Conservation (phyloP, 1,284 basidiomycete genomes). For the Schizophyllum commune region DNA sequence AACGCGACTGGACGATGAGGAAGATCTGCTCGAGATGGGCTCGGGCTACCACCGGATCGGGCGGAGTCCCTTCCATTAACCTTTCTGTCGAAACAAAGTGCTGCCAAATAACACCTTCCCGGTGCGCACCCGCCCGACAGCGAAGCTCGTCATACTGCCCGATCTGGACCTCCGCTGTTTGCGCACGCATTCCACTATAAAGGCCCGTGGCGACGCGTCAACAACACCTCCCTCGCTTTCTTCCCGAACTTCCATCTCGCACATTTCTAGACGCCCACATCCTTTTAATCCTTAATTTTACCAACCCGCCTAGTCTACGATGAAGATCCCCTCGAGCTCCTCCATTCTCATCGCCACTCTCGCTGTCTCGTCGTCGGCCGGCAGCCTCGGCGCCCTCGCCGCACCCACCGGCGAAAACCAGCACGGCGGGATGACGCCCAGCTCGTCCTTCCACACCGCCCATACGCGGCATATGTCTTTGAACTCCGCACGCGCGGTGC, state of each 20-base stretch:
- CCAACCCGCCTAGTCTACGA: conserved; percentile 17
- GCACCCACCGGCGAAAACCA: conserved; percentile 25
- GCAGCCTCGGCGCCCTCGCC: conserved; percentile 33
- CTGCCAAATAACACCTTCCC: conserved; percentile 31
- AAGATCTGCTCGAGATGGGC: conserved; percentile 29
- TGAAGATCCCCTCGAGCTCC: conserved; percentile 37
- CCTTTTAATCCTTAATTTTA: conserved; percentile 4
- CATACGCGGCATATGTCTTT: conserved; percentile 6
- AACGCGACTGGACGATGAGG: conserved; percentile 16
- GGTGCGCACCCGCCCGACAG: conserved; percentile 42
- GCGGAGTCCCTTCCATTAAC: neutral
- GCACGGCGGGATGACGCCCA: conserved; percentile 16
- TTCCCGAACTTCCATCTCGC: conserved; percentile 13
- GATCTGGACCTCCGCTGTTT: conserved; percentile 1
- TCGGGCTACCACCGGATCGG: neutral
- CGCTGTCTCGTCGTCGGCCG: conserved; percentile 39
- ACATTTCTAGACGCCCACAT: conserved; percentile 1
- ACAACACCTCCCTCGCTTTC: conserved; percentile 6
- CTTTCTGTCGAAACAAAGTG: neutral
- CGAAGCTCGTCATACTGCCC: conserved; percentile 11
- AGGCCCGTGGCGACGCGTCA: conserved; percentile 1
- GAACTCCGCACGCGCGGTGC: neutral
- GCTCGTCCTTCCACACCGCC: conserved; percentile 5
- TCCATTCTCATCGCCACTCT: conserved; percentile 36
- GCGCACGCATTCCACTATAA: conserved; percentile 7